A percentile compares a stretch with the other conserved stretches of the same genome.
phyloP scores from a whole-genome alignment of 306 rosid species.

The Canavalia gladiata region DNA sequence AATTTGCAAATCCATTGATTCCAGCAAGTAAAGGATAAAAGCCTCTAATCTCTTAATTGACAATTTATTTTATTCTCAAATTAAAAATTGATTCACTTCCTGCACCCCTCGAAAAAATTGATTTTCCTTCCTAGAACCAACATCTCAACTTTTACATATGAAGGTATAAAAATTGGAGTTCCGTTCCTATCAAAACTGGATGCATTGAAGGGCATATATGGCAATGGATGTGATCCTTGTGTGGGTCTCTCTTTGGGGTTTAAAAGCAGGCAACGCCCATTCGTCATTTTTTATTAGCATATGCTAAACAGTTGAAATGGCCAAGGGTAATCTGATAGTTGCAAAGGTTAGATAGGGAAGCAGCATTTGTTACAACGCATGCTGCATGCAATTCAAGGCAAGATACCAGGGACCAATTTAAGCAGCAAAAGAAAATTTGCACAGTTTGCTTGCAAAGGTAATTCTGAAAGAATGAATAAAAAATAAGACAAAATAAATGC shows the following conservation, averaged over 20 bases:
- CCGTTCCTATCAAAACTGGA: not conserved
- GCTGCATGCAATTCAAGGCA: slow-evolving; percentile 2
- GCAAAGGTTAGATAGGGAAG: not conserved
- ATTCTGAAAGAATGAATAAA: not conserved
- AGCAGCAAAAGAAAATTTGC: not conserved
- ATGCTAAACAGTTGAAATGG: slow-evolving; percentile 7
- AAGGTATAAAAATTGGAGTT: not conserved
- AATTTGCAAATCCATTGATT: not conserved
- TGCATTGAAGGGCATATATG: slow-evolving; percentile 10
- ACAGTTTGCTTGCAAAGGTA: not conserved
- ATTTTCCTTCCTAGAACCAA: not conserved
- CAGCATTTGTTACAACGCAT: slow-evolving; percentile 6
- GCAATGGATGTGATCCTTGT: not conserved
- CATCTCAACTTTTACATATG: not conserved
- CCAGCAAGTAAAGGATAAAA: not conserved
- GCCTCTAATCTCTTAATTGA: not conserved
- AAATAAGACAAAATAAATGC: not conserved
- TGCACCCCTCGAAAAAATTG: not conserved
- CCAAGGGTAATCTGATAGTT: not conserved
- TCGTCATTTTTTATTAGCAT: slow-evolving; percentile 1
- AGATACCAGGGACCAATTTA: not conserved
- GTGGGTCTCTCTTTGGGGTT: not conserved
- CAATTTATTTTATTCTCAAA: not conserved
- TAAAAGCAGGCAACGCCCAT: not conserved
- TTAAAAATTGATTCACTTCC: not conserved